phyloP scores from a whole-genome alignment of 1,139 yeast species.

The Debaryomyces psychrophilus region DNA sequence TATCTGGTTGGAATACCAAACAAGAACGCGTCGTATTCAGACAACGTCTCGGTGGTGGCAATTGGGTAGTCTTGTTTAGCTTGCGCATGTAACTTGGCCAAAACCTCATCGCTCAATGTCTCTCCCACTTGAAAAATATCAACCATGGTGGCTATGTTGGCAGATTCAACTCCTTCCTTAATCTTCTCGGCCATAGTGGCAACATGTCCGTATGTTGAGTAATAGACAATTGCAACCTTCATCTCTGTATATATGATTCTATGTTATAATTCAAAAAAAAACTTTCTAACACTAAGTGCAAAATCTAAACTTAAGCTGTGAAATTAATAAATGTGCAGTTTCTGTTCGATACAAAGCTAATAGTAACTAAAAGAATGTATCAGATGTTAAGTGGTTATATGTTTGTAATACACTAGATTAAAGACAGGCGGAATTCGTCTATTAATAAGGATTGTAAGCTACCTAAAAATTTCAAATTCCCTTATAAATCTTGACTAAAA shows the following conservation, averaged over 20 bases:
- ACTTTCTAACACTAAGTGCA: neutral
- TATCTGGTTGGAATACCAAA: conserved; percentile 58
- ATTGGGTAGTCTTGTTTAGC: conserved; percentile 42
- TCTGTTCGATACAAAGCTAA: neutral
- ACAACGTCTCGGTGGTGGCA: conserved; percentile 42
- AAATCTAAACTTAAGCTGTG: neutral
- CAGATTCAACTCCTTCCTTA: conserved; percentile 44
- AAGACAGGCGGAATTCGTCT: neutral
- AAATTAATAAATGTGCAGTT: neutral
- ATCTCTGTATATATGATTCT: conserved; percentile 15
- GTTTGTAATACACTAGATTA: neutral
- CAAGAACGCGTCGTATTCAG: conserved; percentile 48
- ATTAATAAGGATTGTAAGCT: conserved; percentile 4
- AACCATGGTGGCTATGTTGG: conserved; percentile 35
- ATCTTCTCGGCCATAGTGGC: conserved; percentile 49
- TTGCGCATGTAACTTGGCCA: conserved; percentile 47
- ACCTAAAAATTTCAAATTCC: neutral
- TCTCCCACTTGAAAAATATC: conserved; percentile 54
- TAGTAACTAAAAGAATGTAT: neutral
- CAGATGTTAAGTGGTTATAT: neutral
- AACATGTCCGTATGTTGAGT: conserved; percentile 68
- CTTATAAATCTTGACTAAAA: conserved; percentile 2
- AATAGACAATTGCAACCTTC: conserved; percentile 56
- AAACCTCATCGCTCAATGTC: conserved; percentile 48
- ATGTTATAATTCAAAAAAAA: neutral